These are phyloP conservation scores for Stephania cephalantha DNA, from an alignment of 164 flowering plant genomes.

Conservation along the genomic window DNA sequence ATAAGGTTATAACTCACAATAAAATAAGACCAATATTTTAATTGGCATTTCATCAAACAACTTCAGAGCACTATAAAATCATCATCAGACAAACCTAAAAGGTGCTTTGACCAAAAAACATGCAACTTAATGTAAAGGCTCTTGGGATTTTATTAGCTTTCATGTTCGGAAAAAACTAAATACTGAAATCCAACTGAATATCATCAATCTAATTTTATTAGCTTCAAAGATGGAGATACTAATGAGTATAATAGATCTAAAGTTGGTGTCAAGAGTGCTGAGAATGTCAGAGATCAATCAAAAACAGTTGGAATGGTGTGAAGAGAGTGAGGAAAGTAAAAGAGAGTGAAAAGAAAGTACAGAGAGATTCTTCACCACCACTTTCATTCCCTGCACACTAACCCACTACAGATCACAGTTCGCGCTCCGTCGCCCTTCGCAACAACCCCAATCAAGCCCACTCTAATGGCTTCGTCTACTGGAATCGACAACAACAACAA, in stretches of 20 bases:
- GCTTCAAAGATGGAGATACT: conserved; percentile 47
- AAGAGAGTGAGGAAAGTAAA: conserved; percentile 72
- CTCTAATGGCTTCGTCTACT: conserved; percentile 33
- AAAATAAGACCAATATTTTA: too few relatives aligned
- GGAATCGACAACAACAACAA: conserved; percentile 19
- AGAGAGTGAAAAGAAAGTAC: conserved; percentile 59
- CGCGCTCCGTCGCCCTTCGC: background rate
- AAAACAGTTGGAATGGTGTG: conserved; percentile 88
- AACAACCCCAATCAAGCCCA: conserved; percentile 9
- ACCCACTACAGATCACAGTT: conserved; percentile 14
- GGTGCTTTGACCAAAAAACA: too few relatives aligned
- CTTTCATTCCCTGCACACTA: conserved; percentile 79
- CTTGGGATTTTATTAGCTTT: too few relatives aligned
- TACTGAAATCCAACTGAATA: too few relatives aligned
- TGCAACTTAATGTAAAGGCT: too few relatives aligned
- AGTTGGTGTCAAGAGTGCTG: conserved; percentile 83
- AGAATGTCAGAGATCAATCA: conserved; percentile 60
- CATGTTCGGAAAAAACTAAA: too few relatives aligned
- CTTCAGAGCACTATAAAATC: too few relatives aligned
- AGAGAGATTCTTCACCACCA: conserved; percentile 87
- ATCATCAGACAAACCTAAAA: too few relatives aligned
- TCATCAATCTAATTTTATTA: too few relatives aligned
- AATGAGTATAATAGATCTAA: conserved; percentile 74
- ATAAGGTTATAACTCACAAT: too few relatives aligned
- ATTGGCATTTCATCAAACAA: too few relatives aligned